Evolutionary conservation across 257 asterid species (phyloP), one percentile per base, ranked within the genome.

Genomic region (Catharanthus roseus): DNA sequence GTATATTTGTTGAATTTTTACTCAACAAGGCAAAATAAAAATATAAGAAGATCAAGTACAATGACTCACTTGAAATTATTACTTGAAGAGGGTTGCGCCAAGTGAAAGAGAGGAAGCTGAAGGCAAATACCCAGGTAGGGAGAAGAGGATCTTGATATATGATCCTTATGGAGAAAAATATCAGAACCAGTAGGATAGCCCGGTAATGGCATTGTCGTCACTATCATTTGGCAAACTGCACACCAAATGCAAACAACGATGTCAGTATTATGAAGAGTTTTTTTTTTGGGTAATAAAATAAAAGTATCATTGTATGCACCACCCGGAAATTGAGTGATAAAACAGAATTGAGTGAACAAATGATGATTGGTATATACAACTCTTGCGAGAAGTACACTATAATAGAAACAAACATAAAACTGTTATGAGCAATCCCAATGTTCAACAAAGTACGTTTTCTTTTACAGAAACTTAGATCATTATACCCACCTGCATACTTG

Each of bases 31-130:
- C 29, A 55, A 49, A 39, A 33, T 26, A 11, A 39, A n/a, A 26
- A 11, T 41, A 41, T 3, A 39, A 41, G 3, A 13, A 65, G 38
- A 65, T 65, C 10, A 19, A 26, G 28, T n/a, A 23, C 13, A 41
- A 29, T 21, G 58, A 81, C 82, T 81, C 69, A 78, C 80, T 44
- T 76, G 68, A 69, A 67, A 70, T 66, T 66, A 36, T 64, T 64
- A 70, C 61, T 63, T 50, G 65, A 60, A 72, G 72, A 62, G 56
- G 78, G 81, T 5, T 33, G 70, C 29, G 53, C 50, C 62, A 68
- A 47, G 69, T 63, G 38, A 68, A 58, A 62, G 34, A 44, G 29
- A 71, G 72, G 74, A 33, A 55, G 41, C 42, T 74, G 68, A 65
- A 69, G 60, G 57, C 75, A 58, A 62, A 72, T 56, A 65, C 51